Evolutionary conservation across 345 rosid genomes (phyloP), one percentile per base, ranked within the genome.

Genomic region (Eucalyptus rudis): DNA sequence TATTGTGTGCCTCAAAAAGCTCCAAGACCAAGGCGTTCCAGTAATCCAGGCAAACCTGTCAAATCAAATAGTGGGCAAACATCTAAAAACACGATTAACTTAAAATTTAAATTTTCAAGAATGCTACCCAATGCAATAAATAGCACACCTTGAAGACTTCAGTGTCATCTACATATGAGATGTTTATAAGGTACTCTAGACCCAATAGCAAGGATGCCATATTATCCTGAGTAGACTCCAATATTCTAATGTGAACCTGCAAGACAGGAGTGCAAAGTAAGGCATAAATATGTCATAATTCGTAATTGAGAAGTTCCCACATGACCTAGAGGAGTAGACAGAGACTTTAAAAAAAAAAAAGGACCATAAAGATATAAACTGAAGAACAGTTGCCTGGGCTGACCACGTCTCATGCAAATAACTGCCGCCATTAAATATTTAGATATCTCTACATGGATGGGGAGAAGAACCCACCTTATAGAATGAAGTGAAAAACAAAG

Each of bases 131-230:
- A n/a, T 14, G 88, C 54, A 50, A 27, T 11, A 51, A 43, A 45
- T 9, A 36, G n/a, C 88, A 90, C 88, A 98, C 99, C 99, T 98
- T 98, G 88, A 98, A 98, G 88, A 98, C 99, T 90, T 98, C 99
- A 20, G 99, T 98, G 93, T 98, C 99, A 93, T 98, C 99, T 79
- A 96, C 99, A 92, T 96, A 98, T 58, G 99, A 98, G 64, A 97
- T 97, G 90, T 92, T 96, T 88, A 96, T 95, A 81, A 98, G 94
- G 94, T 97, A 98, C 81, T 97, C 99, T 52, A 97, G 99, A 92
- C 99, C 99, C 92, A 90, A 51, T 62, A 96, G 93, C 91, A 96
- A 89, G 31, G 94, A 91, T 91, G 95, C 50, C 22, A 95, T 91
- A 91, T 92, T 92, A 71, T 98, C 99, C 89, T 94, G 99, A 8